Evolutionary conservation across 768 basidiomycete genomes (phyloP), one percentile per base, ranked within the genome.

Genomic region (Suillus alpinus): DNA sequence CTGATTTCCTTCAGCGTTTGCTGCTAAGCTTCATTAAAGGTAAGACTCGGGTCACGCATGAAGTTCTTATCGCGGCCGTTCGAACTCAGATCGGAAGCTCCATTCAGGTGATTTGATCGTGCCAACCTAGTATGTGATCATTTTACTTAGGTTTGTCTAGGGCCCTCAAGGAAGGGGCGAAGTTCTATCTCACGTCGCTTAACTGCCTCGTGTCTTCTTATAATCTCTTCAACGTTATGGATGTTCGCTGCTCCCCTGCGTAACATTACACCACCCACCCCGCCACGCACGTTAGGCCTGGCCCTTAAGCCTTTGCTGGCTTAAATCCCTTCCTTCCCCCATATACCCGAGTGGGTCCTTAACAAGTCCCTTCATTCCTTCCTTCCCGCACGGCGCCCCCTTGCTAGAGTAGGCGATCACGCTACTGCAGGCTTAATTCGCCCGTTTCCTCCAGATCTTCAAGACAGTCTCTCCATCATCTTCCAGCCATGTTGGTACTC

Each of bases 401-500:
- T 29, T 16, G 23, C 23, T 3, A 6, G 10, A 26, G 23, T 29
- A 18, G 23, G 26, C 37, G 37, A 39, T 39, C 53, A 26, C 39
- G 23, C 39, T 55, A 2, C n/a, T 39, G 10, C 26, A 39, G 23
- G 37, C 37, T 55, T 39, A 0, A 39, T 26, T 29, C 53, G 5
- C 26, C 14, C 67, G 65, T 62, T 63, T 60, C 62, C 65, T 65
- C 62, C 65, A 8, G 29, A 50, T 50, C 49, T 31, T 50, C 49
- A n/a, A 50, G 49, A 18, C 10, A 32, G 29, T 50, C 18, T 10
- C 16, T 50, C 31, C 29, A 50, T 31, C 29, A 10, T 50, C 67
- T 72, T 70, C 66, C 72, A 72, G 75, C 73, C 75, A 91, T 91
- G 91, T 81, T 91, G 67, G 83, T 81, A 71, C 71, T 89, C 71